Evolutionary conservation across 2,329 filamentous ascomycete genomes (phyloP), one percentile per base, ranked within the genome.

Genomic region (Purpureocillium lavendulum): DNA sequence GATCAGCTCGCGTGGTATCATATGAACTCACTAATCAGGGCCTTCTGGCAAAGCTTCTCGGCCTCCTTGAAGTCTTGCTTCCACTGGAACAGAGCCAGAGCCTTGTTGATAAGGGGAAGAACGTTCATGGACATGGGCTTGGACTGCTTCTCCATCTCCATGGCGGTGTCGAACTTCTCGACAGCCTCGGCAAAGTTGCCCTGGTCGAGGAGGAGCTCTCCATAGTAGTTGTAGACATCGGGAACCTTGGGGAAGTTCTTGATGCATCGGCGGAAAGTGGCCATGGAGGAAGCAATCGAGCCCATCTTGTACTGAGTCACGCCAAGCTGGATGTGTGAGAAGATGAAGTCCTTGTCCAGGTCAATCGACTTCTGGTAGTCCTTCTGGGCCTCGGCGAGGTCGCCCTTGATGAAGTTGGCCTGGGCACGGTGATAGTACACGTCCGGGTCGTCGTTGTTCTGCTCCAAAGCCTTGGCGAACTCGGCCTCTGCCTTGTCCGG

Each of bases 281-380:
- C 29, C 29, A 30, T 30, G 29, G 29, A 30, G 29, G 29, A 30
- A 4, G 29, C 29, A 12, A 30, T 30, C 7, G 29, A 30, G 29
- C 29, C 29, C 29, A 30, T 94, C 81, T 98, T 98, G 74, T 98
- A 98, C 67, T 98, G 92, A 36, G 92, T 98, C 38, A 98, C 92
- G 62, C 92, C 92, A 33, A 98, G 85, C 66, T 98, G 92, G 56
- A 98, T 98, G 69, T 98, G 92, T 7, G 90, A 97, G 76, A 95
- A 98, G 69, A 98, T 98, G 66, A 98, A 98, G 51, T 87, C 82
- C 52, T 80, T 77, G 70, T 98, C 92, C 24, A 98, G 77, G 54
- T 98, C 92, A 56, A 98, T 98, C 3, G 92, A 97, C 69, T 94
- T 96, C 64, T 98, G 92, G 70, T 98, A 98, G 68, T 98, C 92